phyloP scores from a whole-genome alignment of 108 stramenopile genomes.

The Mediolabrus comicus region DNA sequence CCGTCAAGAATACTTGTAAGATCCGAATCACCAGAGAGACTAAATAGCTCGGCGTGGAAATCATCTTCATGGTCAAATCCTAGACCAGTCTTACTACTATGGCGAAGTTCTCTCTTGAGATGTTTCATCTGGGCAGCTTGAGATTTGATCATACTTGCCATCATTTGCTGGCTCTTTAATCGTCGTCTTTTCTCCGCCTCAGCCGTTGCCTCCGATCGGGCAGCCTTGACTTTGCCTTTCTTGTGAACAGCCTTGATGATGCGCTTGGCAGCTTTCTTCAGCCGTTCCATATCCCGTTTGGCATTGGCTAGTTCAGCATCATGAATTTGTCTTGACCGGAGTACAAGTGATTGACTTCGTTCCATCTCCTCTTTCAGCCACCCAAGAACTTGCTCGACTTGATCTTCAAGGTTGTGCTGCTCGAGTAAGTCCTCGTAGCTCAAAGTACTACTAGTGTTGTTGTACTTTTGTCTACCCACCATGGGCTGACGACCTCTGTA shows the following conservation, averaged over 20 bases:
- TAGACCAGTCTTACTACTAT: not conserved
- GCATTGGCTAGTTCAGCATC: slow-evolving; percentile 36
- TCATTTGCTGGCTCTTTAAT: slow-evolving; percentile 25
- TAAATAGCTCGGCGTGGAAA: slow-evolving; percentile 6
- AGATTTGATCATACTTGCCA: slow-evolving; percentile 35
- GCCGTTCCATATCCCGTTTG: slow-evolving; percentile 33
- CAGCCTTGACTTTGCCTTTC: slow-evolving; percentile 42
- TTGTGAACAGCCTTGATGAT: slow-evolving; percentile 42
- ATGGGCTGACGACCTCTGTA: not conserved
- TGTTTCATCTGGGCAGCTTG: slow-evolving; percentile 33
- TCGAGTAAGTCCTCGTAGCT: not conserved
- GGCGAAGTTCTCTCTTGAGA: slow-evolving; percentile 18
- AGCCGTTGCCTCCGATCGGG: slow-evolving; percentile 32
- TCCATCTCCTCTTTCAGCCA: slow-evolving; percentile 48
- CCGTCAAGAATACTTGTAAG: slow-evolving; percentile 41
- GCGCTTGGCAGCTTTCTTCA: slow-evolving; percentile 43
- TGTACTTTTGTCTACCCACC: not conserved
- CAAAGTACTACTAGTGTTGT: not conserved
- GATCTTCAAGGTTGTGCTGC: slow-evolving; percentile 25
- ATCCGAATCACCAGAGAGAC: slow-evolving; percentile 25
- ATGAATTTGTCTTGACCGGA: slow-evolving; percentile 36
- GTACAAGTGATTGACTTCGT: slow-evolving; percentile 38
- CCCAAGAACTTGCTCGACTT: slow-evolving; percentile 38
- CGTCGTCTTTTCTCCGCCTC: slow-evolving; percentile 29
- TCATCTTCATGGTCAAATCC: slow-evolving; percentile 1